phyloP scores from a whole-genome alignment of 225 moss, liverwort and hornwort genomes.

The Bryum argenteum region DNA sequence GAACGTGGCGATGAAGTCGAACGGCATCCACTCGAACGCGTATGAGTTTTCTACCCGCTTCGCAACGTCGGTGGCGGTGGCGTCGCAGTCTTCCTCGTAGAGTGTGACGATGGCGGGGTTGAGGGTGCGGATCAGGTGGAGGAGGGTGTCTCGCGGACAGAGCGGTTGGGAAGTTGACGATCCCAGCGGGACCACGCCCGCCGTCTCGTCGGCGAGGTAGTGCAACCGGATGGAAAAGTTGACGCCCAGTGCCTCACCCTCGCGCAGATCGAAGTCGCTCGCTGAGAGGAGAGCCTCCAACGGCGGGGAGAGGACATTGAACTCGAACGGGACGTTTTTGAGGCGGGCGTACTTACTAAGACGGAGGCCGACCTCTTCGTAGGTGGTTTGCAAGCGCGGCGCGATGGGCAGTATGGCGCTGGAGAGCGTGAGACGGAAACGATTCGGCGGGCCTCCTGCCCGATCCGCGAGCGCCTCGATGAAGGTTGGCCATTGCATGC shows the following conservation, averaged over 20 bases:
- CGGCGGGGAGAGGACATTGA: slow-evolving; percentile 45
- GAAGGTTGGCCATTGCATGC: slow-evolving; percentile 86
- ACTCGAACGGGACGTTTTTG: slow-evolving; percentile 64
- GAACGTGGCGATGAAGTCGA: slow-evolving; percentile 73
- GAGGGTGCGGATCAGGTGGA: slow-evolving; percentile 46
- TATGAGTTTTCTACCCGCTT: slow-evolving; percentile 58
- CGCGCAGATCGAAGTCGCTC: slow-evolving; percentile 41
- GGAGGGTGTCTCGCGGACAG: slow-evolving; percentile 49
- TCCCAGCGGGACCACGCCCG: not conserved
- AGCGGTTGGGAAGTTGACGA: slow-evolving; percentile 10
- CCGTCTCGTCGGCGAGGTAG: slow-evolving; percentile 68
- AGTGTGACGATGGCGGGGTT: slow-evolving; percentile 63
- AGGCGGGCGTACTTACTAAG: slow-evolving; percentile 52
- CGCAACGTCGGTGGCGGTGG: slow-evolving; percentile 47
- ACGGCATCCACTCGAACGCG: slow-evolving; percentile 86
- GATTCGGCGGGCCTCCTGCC: slow-evolving; percentile 59
- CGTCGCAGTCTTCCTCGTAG: slow-evolving; percentile 68
- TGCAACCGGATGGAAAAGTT: slow-evolving; percentile 64
- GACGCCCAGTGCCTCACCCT: slow-evolving; percentile 59
- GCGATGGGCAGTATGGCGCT: slow-evolving; percentile 50
- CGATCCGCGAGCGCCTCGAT: slow-evolving; percentile 78
- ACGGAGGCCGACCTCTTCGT: slow-evolving; percentile 59
- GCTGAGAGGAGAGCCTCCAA: slow-evolving; percentile 32
- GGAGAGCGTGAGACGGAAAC: slow-evolving; percentile 71
- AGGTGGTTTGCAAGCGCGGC: slow-evolving; percentile 51